Evolutionary conservation across 768 basidiomycete genomes (phyloP).

Genomic region (Podaxis sp.): DNA sequence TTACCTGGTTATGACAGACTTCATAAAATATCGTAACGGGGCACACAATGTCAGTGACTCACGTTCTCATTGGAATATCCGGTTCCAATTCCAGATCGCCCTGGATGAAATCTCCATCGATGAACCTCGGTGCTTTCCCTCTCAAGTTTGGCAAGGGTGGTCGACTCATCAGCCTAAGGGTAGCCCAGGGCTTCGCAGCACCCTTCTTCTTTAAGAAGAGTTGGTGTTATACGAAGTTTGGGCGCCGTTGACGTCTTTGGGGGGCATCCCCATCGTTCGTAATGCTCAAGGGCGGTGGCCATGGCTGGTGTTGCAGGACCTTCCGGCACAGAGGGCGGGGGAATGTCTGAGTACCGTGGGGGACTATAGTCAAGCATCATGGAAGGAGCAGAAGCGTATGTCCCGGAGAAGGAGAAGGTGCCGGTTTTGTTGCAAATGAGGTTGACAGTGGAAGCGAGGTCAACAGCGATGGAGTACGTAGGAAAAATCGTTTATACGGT

Average conservation of each 20-base stretch:
- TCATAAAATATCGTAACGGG: too few relatives aligned
- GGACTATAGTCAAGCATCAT: not conserved
- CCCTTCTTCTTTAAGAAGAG: constrained; percentile 4
- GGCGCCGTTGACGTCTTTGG: not conserved
- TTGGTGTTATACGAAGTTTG: not conserved
- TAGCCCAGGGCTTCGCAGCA: constrained; percentile 18
- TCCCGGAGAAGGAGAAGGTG: too few relatives aligned
- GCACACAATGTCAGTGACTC: too few relatives aligned
- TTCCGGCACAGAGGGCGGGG: not conserved
- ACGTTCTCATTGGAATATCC: constrained; percentile 13
- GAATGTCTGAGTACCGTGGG: not conserved
- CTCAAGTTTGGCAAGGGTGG: constrained; percentile 10
- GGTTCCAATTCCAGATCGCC: constrained; percentile 22
- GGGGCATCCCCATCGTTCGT: too few relatives aligned
- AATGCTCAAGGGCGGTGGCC: not conserved
- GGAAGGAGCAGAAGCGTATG: not conserved
- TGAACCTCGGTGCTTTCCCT: constrained; percentile 19
- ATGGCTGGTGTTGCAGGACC: not conserved
- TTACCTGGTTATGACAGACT: too few relatives aligned
- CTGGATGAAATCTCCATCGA: constrained; percentile 20
- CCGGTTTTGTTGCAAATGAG: not conserved
- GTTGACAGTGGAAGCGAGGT: not conserved
- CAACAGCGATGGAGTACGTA: not conserved
- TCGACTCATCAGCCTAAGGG: constrained; percentile 18
- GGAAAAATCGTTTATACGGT: not conserved